Evolutionary conservation across 257 asterid genomes (phyloP).

Genomic region (Solanum ahanhuiri): DNA sequence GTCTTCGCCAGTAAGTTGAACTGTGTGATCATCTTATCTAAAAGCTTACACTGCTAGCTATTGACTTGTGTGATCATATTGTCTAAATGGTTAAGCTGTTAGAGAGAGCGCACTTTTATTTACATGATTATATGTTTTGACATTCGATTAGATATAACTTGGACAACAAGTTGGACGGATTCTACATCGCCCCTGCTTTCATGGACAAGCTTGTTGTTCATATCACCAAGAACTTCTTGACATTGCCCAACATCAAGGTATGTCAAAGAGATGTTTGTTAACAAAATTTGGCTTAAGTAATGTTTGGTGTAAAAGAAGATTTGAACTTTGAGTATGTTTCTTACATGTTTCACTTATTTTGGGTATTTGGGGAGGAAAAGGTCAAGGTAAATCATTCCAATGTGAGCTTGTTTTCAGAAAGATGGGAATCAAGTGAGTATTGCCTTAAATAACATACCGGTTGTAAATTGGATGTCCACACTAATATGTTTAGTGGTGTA

Average conservation of each 20-base stretch:
- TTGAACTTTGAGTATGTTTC: not conserved
- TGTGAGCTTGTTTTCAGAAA: conserved; percentile 39
- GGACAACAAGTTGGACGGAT: conserved; percentile 30
- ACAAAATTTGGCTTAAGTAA: not conserved
- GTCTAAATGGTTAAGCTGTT: not conserved
- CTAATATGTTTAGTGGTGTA: too few relatives aligned
- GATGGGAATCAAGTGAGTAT: conserved; percentile 32
- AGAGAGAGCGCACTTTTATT: not conserved
- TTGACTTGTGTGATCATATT: not conserved
- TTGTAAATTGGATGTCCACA: too few relatives aligned
- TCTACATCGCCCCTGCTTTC: conserved; percentile 40
- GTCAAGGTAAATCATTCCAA: conserved; percentile 42
- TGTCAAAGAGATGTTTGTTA: not conserved
- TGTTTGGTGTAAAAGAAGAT: not conserved
- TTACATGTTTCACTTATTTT: conserved; percentile 31
- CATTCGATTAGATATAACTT: not conserved
- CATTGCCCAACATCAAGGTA: conserved; percentile 33
- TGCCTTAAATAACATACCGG: not conserved
- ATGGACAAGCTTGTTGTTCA: conserved; percentile 41
- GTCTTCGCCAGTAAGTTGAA: conserved; percentile 28
- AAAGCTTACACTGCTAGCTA: not conserved
- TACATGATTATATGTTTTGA: not conserved
- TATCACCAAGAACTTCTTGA: conserved; percentile 28
- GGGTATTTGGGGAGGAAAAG: conserved; percentile 51
- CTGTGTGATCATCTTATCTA: not conserved